Conservation (phyloP, 2,329 filamentous ascomycete genomes). For the Trichoderma polysporum region DNA sequence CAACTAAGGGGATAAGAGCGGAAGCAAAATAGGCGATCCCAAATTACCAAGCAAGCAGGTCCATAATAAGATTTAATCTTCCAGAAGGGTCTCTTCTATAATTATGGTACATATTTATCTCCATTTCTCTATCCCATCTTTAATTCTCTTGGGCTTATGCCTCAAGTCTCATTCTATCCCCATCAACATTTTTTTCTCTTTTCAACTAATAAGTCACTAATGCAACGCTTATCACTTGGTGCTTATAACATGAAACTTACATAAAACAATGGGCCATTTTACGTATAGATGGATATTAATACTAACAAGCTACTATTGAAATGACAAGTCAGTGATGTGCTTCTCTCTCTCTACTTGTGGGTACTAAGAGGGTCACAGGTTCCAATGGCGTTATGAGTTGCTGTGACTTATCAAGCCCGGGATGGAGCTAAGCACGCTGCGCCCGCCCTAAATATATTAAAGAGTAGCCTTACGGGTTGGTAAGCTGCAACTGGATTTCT, state of each 20-base stretch:
- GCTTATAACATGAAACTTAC: neutral
- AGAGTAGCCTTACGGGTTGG: neutral
- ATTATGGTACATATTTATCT: neutral
- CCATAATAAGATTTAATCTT: neutral
- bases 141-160: no score
- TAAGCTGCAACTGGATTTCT: neutral
- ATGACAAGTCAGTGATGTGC: neutral
- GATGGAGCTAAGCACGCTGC: neutral
- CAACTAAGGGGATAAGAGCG: neutral
- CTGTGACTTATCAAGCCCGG: neutral
- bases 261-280: neutral
- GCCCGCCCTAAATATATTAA: slow-evolving; percentile 8
- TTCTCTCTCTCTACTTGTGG: neutral
- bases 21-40: neutral
- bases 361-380: neutral
- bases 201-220: neutral
- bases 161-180: neutral
- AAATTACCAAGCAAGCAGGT: neutral
- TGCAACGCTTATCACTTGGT: neutral
- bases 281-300: neutral
- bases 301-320: neutral
- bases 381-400: neutral
- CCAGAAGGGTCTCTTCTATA: neutral
- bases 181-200: neutral
- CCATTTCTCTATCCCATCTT: no score